Base-by-base conservation (phyloP, 2,329 filamentous ascomycete genomes). In the Magnaporthiopsis incrustans region DNA sequence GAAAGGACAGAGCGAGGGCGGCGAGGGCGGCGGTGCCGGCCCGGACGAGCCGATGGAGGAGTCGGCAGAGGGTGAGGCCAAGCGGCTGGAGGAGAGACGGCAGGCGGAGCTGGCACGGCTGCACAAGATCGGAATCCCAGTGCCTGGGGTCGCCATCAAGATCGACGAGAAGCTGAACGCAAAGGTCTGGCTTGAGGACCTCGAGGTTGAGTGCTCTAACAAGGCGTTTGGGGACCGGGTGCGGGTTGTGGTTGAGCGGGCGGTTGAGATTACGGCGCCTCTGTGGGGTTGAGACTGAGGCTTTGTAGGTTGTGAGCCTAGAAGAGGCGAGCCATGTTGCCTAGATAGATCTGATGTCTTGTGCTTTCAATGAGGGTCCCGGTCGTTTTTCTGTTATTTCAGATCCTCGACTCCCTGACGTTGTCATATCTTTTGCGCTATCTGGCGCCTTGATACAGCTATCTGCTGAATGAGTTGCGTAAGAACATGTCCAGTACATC, bases 161-260 rank as follows among this genome's bases (percentile, higher is more conserved):
- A 89, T 97, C 4, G 94, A 98, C 71, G 94, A 98, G 71, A 95
- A 91, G 77, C 89, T 92, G 77, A 82, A 89, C 63, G 95, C 94
- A 8, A 90, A 86, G 67, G 89, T 99, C 8, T 98, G 94, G 93
- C 79, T 99, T 56, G 95, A 98, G 80, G 87, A 90, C 69, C 77
- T 98, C 59, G 92, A 96, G 70, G 90, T 99, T 5, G 95, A 98
- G 76, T 96, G 92, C 74, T 79, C 79, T 64, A 92, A 92, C 68
- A 85, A 87, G 67, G 86, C 91, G 25, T 85, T 97, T 71, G 87
- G 87, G 60, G 94, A 96, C 74, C 83, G 95, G 65, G 91, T 99
- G 6, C 85, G 89, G 69, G 92, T 91, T 1, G 92, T 99, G 11
- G 90, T 97, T 14, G 94, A 98, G 75, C 83, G 92, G 68, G 93